phyloP scores from a whole-genome alignment of 139 green algal genomes.

The Haematococcus lacustris region DNA sequence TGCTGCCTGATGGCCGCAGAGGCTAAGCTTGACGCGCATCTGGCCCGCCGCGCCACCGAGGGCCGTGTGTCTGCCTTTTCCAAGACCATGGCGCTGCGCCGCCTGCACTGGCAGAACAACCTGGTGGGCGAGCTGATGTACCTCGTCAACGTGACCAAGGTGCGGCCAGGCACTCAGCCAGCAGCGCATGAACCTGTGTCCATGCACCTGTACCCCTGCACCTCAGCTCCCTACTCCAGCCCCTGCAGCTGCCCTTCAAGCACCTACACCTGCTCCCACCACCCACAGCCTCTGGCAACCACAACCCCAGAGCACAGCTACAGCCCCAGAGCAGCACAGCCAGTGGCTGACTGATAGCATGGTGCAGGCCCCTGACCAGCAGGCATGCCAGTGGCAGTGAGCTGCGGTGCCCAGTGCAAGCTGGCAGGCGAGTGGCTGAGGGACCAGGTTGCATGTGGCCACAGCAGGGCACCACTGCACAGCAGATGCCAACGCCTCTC shows the following conservation, averaged over 20 bases:
- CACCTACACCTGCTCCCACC: background rate
- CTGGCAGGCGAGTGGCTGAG: no score
- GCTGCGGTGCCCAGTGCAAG: no score
- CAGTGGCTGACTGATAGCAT: no score
- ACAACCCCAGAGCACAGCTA: background rate
- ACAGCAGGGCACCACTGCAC: background rate
- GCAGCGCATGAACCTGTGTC: background rate
- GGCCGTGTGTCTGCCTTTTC: no score
- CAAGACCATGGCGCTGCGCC: constrained; percentile 38
- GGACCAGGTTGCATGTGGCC: no score
- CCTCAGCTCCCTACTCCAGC: background rate
- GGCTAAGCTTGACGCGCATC: no score
- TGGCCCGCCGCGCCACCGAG: no score
- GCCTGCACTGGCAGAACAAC: constrained; percentile 56
- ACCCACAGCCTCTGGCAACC: background rate
- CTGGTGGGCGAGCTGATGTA: constrained; percentile 45
- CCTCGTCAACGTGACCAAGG: constrained; percentile 38
- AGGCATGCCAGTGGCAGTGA: no score
- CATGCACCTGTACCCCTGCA: background rate
- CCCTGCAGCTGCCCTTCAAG: background rate
- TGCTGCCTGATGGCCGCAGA: no score
- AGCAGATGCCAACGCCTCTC: background rate
- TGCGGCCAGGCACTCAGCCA: constrained; percentile 7
- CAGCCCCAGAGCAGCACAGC: background rate
- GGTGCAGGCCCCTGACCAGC: no score